A percentile compares a stretch with the other conserved stretches of the same genome.
phyloP scores from a whole-genome alignment of 1,284 basidiomycete genomes.

The Leccinum fallax region DNA sequence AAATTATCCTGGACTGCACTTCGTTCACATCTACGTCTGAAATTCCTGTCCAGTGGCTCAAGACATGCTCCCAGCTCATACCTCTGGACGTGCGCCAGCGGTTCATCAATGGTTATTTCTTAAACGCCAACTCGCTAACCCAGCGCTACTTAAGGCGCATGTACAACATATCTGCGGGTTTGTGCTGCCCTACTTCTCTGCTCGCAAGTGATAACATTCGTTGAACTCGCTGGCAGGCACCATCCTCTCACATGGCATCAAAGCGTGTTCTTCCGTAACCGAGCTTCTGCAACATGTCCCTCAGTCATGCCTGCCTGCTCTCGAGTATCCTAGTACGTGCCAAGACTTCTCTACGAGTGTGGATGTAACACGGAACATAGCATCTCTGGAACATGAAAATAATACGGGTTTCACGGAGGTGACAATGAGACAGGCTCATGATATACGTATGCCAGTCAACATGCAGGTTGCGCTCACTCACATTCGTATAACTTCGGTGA shows the following conservation, averaged over 20 bases:
- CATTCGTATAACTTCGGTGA: constrained; percentile 67
- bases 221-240: constrained; percentile 45
- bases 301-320: constrained; percentile 46
- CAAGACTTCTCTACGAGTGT: background rate
- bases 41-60: constrained; percentile 81
- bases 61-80: constrained; percentile 77
- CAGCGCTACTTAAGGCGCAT: constrained; percentile 75
- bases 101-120: constrained; percentile 63
- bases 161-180: constrained; percentile 75
- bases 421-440: constrained; percentile 61
- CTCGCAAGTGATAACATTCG: constrained; percentile 1
- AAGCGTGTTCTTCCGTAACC: constrained; percentile 58
- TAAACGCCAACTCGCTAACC: constrained; percentile 80
- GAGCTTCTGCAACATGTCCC: constrained; percentile 62
- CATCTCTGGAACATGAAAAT: constrained; percentile 58
- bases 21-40: constrained; percentile 77
- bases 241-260: constrained; percentile 54
- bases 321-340: constrained; percentile 57
- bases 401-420: constrained; percentile 57
- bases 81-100: constrained; percentile 66
- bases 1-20: constrained; percentile 84
- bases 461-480: constrained; percentile 65
- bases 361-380: constrained; percentile 38
- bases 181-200: constrained; percentile 18
- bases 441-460: constrained; percentile 63